Evolutionary conservation across 73 alveolate species (phyloP).

Genomic region (Stentor coeruleus): DNA sequence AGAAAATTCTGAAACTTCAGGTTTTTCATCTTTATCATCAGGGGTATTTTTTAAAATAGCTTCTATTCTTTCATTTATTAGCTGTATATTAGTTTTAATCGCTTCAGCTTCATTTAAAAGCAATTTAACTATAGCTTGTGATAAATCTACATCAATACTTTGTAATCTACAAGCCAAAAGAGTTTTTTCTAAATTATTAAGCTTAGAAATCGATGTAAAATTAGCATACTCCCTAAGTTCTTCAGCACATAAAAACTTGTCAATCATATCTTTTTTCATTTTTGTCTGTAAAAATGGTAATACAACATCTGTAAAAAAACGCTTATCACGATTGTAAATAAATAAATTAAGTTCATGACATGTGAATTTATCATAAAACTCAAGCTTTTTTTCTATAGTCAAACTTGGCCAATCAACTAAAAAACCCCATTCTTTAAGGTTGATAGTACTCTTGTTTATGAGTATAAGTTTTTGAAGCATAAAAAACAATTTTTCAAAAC

Average conservation of each 20-base stretch:
- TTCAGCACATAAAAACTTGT: slow-evolving; percentile 36
- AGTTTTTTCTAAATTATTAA: slow-evolving; percentile 58
- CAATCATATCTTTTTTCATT: slow-evolving; percentile 70
- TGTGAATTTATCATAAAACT: slow-evolving; percentile 44
- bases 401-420: slow-evolving; percentile 48
- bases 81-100: slow-evolving; percentile 16
- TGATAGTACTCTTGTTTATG: slow-evolving; percentile 24
- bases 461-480: slow-evolving; percentile 33
- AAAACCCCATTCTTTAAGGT: slow-evolving; percentile 40
- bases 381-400: slow-evolving; percentile 55
- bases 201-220: slow-evolving; percentile 10
- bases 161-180: slow-evolving; percentile 30
- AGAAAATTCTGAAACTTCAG: too few relatives aligned
- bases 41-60: too few relatives aligned
- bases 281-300: slow-evolving; percentile 54
- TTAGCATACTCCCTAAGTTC: slow-evolving; percentile 37
- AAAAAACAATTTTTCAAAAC: slow-evolving; percentile 36
- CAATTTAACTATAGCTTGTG: slow-evolving; percentile 36
- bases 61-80: slow-evolving; percentile 48
- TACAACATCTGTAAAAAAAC: slow-evolving; percentile 56
- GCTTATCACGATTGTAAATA: slow-evolving; percentile 61
- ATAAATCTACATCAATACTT: slow-evolving; percentile 39
- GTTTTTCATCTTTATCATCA: too few relatives aligned
- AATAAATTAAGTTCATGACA: slow-evolving; percentile 74
- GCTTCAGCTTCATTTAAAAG: slow-evolving; percentile 30